Evolutionary conservation across 1,284 basidiomycete genomes (phyloP).

Genomic region (Gymnopus androsaceus): DNA sequence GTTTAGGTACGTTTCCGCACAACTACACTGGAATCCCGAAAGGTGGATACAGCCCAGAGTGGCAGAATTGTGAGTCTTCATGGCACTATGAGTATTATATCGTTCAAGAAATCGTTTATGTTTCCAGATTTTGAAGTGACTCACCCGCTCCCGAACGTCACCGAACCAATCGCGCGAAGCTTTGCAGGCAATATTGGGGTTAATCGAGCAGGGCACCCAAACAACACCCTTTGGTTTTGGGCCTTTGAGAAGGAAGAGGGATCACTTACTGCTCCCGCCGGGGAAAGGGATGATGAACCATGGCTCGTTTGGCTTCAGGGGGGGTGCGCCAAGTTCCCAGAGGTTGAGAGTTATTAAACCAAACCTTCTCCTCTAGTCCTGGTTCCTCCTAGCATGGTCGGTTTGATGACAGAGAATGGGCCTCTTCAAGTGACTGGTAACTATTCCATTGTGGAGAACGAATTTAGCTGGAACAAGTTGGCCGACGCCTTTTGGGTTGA

Average conservation of each 20-base stretch:
- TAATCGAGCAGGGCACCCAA: conserved; percentile 60
- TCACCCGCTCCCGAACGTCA: conserved; percentile 13
- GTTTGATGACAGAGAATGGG: conserved; percentile 40
- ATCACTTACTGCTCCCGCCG: conserved; percentile 49
- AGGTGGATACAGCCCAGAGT: conserved; percentile 14
- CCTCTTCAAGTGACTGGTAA: conserved; percentile 49
- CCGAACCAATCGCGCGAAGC: conserved; percentile 11
- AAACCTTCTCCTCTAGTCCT: conserved; percentile 42
- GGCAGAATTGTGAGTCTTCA: conserved; percentile 14
- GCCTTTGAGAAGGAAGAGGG: conserved; percentile 63
- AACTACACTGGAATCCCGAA: conserved; percentile 18
- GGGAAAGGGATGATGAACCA: conserved; percentile 41
- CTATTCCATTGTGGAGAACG: conserved; percentile 11
- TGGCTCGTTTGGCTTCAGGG: conserved; percentile 80
- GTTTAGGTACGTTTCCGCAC: conserved; percentile 14
- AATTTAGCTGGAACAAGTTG: conserved; percentile 15
- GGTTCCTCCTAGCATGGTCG: conserved; percentile 72
- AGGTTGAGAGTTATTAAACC: conserved; percentile 1
- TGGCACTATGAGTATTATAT: not conserved
- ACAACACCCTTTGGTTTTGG: conserved; percentile 75
- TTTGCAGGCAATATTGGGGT: conserved; percentile 73
- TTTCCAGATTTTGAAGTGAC: conserved; percentile 16
- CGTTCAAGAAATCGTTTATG: not conserved
- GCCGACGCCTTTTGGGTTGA: conserved; percentile 18
- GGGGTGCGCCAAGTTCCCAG: conserved; percentile 40